These are phyloP conservation scores for Blastobotrys raffinosifermentans DNA, from an alignment of 1,139 yeast species.

Conservation along the genomic window DNA sequence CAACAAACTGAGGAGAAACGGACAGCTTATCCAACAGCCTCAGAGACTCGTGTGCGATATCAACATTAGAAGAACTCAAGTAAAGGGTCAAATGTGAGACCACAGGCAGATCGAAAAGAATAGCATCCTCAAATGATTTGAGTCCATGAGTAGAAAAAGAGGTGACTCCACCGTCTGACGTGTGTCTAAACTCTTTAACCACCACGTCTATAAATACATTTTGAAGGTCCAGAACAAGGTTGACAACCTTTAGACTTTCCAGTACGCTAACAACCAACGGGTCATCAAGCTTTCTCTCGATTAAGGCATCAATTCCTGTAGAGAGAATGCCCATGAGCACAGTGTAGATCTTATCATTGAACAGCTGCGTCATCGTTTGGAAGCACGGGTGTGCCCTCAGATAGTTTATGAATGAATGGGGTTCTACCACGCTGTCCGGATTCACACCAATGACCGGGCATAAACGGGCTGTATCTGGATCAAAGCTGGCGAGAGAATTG, in stretches of 20 bases:
- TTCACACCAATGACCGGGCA: slow-evolving; percentile 46
- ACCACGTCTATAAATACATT: slow-evolving; percentile 31
- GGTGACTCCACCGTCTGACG: slow-evolving; percentile 21
- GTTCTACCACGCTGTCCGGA: slow-evolving; percentile 45
- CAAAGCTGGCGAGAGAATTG: slow-evolving; percentile 53
- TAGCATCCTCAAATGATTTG: slow-evolving; percentile 60
- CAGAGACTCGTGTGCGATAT: slow-evolving; percentile 50
- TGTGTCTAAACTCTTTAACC: slow-evolving; percentile 18
- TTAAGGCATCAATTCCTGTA: slow-evolving; percentile 50
- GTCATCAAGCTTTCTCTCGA: slow-evolving; percentile 37
- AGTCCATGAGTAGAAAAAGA: slow-evolving; percentile 55
- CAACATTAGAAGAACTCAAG: slow-evolving; percentile 49
- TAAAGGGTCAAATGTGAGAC: slow-evolving; percentile 68
- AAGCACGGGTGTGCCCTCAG: slow-evolving; percentile 62
- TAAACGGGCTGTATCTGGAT: slow-evolving; percentile 51
- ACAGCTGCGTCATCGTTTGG: slow-evolving; percentile 55
- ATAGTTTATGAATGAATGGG: slow-evolving; percentile 36
- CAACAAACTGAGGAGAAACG: slow-evolving; percentile 44
- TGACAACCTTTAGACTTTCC: slow-evolving; percentile 39
- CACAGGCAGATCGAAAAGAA: slow-evolving; percentile 60
- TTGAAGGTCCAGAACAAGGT: slow-evolving; percentile 50
- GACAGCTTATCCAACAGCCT: slow-evolving; percentile 49
- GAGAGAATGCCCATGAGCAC: slow-evolving; percentile 51
- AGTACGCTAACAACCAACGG: slow-evolving; percentile 35
- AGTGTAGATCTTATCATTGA: slow-evolving; percentile 51